phyloP scores from a whole-genome alignment of 148 eudicot genomes.

The Beta vulgaris region DNA sequence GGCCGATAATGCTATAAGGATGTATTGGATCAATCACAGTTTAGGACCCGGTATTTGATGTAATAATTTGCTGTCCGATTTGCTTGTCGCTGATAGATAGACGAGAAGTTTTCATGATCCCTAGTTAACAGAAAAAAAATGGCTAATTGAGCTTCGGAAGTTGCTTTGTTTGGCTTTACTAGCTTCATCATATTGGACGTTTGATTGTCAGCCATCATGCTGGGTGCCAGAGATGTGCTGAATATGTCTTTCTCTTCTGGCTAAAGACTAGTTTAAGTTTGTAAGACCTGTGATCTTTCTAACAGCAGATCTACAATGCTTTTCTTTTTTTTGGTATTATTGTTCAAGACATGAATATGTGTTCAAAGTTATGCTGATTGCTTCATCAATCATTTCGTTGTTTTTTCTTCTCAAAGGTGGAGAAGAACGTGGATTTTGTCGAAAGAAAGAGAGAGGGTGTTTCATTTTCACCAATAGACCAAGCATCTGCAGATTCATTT shows the following conservation, averaged over 20 bases:
- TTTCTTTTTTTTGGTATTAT: not conserved
- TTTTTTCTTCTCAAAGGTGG: constrained; percentile 49
- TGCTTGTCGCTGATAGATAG: not conserved
- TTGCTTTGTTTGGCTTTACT: not conserved
- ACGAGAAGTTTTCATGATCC: not conserved
- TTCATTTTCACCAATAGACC: constrained; percentile 77
- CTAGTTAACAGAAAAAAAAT: not conserved
- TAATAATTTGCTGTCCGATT: not conserved
- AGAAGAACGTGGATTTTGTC: constrained; percentile 83
- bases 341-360: too few species aligned
- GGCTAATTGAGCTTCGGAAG: not conserved
- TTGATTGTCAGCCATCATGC: not conserved
- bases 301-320: not conserved
- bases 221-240: not conserved
- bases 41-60: not conserved
- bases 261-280: not conserved
- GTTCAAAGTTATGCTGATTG: not conserved
- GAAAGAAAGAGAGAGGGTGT: constrained; percentile 82
- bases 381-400: not conserved
- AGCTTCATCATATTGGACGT: not conserved
- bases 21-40: too few species aligned
- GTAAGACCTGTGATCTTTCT: not conserved
- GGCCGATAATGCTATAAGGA: not conserved
- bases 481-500: constrained; percentile 67
- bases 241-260: not conserved